Percentiles rank a stretch among this genome's conserved stretches.
Evolutionary conservation across 1,284 basidiomycete genomes (phyloP).

Genomic region (Veloboletus limbatus): DNA sequence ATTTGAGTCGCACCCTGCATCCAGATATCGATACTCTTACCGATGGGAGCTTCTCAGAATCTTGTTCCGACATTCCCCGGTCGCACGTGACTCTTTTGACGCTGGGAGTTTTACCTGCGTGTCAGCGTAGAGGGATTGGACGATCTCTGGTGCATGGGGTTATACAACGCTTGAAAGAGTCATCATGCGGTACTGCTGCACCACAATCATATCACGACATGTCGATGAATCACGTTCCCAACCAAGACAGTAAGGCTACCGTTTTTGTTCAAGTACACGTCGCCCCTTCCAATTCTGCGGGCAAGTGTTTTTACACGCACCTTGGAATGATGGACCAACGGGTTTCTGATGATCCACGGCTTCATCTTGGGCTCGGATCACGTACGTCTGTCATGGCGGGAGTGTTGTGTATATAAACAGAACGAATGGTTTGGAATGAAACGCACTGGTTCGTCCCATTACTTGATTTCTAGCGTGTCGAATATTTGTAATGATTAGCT

Average conservation of each 20-base stretch:
- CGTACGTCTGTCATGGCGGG: constrained; percentile 26
- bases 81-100: constrained; percentile 49
- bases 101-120: constrained; percentile 51
- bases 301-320: constrained; percentile 27
- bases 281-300: constrained; percentile 22
- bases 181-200: not conserved
- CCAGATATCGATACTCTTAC: constrained; percentile 1
- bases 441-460: not conserved
- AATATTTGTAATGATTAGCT: not conserved
- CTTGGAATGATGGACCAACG: constrained; percentile 30
- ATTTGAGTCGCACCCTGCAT: too few relatives aligned
- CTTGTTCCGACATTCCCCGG: constrained; percentile 27
- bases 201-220: not conserved
- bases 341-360: constrained; percentile 4
- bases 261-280: constrained; percentile 30
- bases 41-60: constrained; percentile 9
- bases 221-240: not conserved
- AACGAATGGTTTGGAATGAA: not conserved
- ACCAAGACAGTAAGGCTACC: constrained; percentile 8
- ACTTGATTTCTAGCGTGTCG: not conserved
- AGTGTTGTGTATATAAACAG: constrained; percentile 23
- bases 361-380: constrained; percentile 16
- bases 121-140: constrained; percentile 48
- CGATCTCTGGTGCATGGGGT: constrained; percentile 45
- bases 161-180: constrained; percentile 24